Conservation (phyloP, 352 stramenopile genomes). For the Phytophthora sojae region DNA sequence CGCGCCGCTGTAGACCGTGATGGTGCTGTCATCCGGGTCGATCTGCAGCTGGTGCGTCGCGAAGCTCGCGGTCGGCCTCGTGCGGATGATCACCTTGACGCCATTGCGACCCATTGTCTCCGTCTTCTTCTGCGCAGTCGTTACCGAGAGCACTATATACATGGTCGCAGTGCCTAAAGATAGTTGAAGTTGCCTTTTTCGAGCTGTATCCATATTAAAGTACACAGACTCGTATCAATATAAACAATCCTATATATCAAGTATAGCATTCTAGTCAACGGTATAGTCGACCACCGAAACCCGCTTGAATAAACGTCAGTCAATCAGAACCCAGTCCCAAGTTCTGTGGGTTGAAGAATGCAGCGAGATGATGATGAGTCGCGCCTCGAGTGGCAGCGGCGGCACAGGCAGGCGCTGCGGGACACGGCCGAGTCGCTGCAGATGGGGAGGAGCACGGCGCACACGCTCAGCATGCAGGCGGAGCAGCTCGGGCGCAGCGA, state of each 20-base stretch:
- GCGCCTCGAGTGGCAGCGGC: constrained; percentile 35
- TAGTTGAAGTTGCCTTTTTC: not conserved
- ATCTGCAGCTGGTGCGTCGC: constrained; percentile 59
- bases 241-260: not conserved
- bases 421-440: constrained; percentile 60
- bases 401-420: constrained; percentile 62
- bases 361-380: not conserved
- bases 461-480: constrained; percentile 71
- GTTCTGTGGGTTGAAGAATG: constrained; percentile 2
- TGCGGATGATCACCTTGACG: constrained; percentile 89
- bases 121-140: not conserved
- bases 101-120: constrained; percentile 58
- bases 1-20: constrained; percentile 59
- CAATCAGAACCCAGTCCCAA: not conserved
- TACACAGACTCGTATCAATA: not conserved
- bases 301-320: constrained; percentile 1
- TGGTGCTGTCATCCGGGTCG: constrained; percentile 76
- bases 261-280: not conserved
- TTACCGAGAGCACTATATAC: not conserved
- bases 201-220: not conserved
- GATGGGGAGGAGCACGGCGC: constrained; percentile 60
- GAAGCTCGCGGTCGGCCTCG: constrained; percentile 54
- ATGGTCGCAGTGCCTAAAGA: not conserved
- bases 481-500: constrained; percentile 72
- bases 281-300: constrained; percentile 6